phyloP scores from a whole-genome alignment of 2,329 filamentous ascomycete species.

The Zelopaecilomyces penicillatus region DNA sequence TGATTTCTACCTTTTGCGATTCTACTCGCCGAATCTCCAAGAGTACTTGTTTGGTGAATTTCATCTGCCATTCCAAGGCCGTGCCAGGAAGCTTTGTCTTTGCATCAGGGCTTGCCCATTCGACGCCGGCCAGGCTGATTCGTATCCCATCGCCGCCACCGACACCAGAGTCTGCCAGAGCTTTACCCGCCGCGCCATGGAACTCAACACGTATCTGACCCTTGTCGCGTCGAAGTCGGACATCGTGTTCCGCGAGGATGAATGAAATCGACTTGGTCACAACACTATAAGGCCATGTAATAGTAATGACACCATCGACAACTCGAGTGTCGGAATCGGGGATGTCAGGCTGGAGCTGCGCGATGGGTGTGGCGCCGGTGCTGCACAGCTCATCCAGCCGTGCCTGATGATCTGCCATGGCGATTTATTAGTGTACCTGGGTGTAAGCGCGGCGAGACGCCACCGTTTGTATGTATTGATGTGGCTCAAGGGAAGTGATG shows the following conservation, averaged over 20 bases:
- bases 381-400: conserved; percentile 16
- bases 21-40: conserved; percentile 37
- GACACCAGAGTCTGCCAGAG: conserved; percentile 56
- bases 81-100: conserved; percentile 40
- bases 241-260: conserved; percentile 76
- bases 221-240: conserved; percentile 64
- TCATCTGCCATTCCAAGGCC: conserved; percentile 50
- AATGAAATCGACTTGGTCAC: conserved; percentile 66
- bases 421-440: neutral
- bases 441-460: too few relatives aligned
- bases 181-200: conserved; percentile 59
- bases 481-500: too few relatives aligned
- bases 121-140: conserved; percentile 59
- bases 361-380: conserved; percentile 41
- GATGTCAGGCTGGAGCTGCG: conserved; percentile 44
- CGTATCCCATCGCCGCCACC: conserved; percentile 71
- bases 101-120: conserved; percentile 51
- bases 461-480: too few relatives aligned
- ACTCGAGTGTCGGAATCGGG: conserved; percentile 30
- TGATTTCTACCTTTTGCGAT: conserved; percentile 34
- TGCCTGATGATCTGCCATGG: conserved; percentile 18
- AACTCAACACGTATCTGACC: conserved; percentile 80
- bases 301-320: conserved; percentile 66
- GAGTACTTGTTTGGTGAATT: conserved; percentile 41
- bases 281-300: conserved; percentile 87